Evolutionary conservation across 2,329 filamentous ascomycete genomes (phyloP), one percentile per base, ranked within the genome.

Genomic region (Paramyrothecium sp.): DNA sequence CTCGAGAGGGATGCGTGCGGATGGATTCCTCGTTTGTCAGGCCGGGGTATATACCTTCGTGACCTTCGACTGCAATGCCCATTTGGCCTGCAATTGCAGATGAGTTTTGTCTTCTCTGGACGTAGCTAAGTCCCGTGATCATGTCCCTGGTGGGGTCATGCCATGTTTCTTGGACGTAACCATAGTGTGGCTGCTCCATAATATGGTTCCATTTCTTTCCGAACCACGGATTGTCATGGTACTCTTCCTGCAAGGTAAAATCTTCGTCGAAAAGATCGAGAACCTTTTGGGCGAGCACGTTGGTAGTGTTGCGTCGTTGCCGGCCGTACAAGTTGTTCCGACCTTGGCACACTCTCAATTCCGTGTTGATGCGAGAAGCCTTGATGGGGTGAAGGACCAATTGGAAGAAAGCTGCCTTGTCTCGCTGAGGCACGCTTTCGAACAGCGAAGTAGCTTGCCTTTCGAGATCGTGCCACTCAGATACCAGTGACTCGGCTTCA

Each of bases 21-120:
- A 86, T 78, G 5, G 80, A 81, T 16, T 82, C 83, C 56, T 86
- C 84, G 52, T 79, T 82, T 10, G 77, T 71, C 1, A 65, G 57
- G 0, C 73, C 74, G 0, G 72, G 68, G 0, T 73, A 62, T 0
- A 84, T 85, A 1, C 85, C 88, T 60, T 89, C 89, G 59, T 79
- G 82, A 1, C 83, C 86, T 66, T 91, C 86, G 2, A 89, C 78
- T 1, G 83, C 79, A 22, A 91, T 78, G 3, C 87, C 88, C 56
- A 91, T 78, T 51, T 87, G 81, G 0, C 89, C 88, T 0, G 83
- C 81, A 7, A 88, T 75, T 3, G 78, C 69, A 34, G 74, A 76
- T 0, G 76, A 78, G 55, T 78, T 75, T 54, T 85, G 82, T 4
- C 73, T 68, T 0, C 72, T 69, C 57, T 83, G 79, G 1, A 84